These are phyloP conservation scores for Graphilbum ipis-grandicollis DNA, from an alignment of 2,329 filamentous ascomycete species.

Conservation along the genomic window DNA sequence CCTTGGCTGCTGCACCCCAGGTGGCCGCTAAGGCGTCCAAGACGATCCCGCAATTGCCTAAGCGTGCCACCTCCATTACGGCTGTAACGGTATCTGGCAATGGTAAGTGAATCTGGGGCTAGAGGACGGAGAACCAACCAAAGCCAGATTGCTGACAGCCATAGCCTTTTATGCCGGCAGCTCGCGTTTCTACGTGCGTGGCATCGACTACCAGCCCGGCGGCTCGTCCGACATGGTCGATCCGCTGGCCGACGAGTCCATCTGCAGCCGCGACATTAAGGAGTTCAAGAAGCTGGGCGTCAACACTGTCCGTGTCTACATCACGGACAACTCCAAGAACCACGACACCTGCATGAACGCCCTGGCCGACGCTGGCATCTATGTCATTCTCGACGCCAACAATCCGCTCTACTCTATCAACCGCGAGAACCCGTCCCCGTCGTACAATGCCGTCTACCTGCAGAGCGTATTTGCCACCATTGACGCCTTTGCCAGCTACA, in stretches of 20 bases:
- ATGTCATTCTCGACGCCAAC: slow-evolving; percentile 84
- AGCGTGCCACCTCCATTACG: slow-evolving; percentile 28
- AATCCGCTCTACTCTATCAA: slow-evolving; percentile 79
- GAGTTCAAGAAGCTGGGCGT: slow-evolving; percentile 74
- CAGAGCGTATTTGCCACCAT: slow-evolving; percentile 76
- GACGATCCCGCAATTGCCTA: slow-evolving; percentile 29
- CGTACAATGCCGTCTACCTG: slow-evolving; percentile 78
- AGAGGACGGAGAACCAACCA: too few species aligned
- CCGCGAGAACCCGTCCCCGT: slow-evolving; percentile 50
- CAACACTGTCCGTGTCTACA: slow-evolving; percentile 88
- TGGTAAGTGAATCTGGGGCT: slow-evolving; percentile 31
- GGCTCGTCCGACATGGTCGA: slow-evolving; percentile 42
- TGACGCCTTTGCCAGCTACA: slow-evolving; percentile 65
- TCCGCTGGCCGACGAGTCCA: slow-evolving; percentile 52
- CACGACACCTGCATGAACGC: slow-evolving; percentile 77
- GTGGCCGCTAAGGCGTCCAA: slow-evolving; percentile 31
- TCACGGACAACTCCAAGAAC: slow-evolving; percentile 66
- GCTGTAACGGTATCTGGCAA: slow-evolving; percentile 37
- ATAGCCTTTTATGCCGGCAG: slow-evolving; percentile 37
- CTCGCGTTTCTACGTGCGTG: slow-evolving; percentile 40
- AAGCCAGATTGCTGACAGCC: too few species aligned
- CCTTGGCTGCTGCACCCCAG: slow-evolving; percentile 24
- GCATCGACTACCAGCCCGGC: slow-evolving; percentile 47
- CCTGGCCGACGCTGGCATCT: slow-evolving; percentile 72
- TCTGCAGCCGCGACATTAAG: slow-evolving; percentile 64